These are phyloP conservation scores for Lecanicillium sp. DNA, from an alignment of 2,329 filamentous ascomycete genomes.

Conservation along the genomic window DNA sequence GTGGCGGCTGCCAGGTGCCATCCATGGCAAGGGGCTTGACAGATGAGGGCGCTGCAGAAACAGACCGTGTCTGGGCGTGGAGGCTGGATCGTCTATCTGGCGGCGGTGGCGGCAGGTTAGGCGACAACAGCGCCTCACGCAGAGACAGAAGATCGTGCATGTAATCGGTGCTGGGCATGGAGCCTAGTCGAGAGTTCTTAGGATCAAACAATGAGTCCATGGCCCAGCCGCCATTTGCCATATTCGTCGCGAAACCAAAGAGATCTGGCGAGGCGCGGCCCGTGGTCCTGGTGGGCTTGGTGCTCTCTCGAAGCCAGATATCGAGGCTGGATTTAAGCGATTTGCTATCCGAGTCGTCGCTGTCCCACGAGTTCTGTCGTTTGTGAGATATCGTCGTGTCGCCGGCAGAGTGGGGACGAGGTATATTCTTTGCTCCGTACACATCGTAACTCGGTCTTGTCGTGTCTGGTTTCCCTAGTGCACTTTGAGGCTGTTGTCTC, in stretches of 20 bases:
- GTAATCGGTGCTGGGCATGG: slow-evolving; percentile 28
- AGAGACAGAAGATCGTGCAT: slow-evolving; percentile 38
- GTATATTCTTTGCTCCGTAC: slow-evolving; percentile 18
- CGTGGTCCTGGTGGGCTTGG: slow-evolving; percentile 27
- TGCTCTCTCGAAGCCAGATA: slow-evolving; percentile 50
- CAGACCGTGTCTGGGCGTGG: slow-evolving; percentile 35
- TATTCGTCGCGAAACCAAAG: slow-evolving; percentile 41
- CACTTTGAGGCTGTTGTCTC: neutral
- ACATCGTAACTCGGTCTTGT: slow-evolving; percentile 5
- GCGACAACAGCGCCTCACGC: slow-evolving; percentile 29
- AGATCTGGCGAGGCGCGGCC: slow-evolving; percentile 40
- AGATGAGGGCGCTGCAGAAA: slow-evolving; percentile 14
- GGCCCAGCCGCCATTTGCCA: slow-evolving; percentile 35
- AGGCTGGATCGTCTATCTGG: slow-evolving; percentile 48
- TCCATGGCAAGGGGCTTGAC: slow-evolving; percentile 6
- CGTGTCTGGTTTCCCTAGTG: neutral
- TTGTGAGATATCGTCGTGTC: slow-evolving; percentile 35
- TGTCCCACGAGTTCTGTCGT: slow-evolving; percentile 35
- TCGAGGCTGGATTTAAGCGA: slow-evolving; percentile 45
- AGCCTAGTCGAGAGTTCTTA: slow-evolving; percentile 15
- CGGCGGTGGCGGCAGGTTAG: slow-evolving; percentile 34
- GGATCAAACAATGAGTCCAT: slow-evolving; percentile 39
- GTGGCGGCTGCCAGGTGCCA: slow-evolving; percentile 12
- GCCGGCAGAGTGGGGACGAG: slow-evolving; percentile 38
- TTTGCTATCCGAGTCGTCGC: slow-evolving; percentile 30